Conservation (phyloP, 2,329 filamentous ascomycete genomes). For the Tolypocladium ophioglossoides region DNA sequence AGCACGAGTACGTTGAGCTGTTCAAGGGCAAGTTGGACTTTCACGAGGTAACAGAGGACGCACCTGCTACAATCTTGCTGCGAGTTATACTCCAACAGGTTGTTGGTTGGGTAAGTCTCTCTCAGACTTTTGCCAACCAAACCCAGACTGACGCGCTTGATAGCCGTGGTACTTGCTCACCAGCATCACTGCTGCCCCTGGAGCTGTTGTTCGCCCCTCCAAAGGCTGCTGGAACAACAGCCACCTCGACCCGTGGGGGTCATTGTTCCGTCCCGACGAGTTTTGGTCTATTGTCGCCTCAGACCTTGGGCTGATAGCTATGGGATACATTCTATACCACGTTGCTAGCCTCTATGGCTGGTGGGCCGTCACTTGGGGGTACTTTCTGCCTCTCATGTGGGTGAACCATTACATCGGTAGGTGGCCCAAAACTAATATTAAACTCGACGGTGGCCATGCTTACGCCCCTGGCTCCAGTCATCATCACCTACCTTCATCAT, state of each 20-base stretch:
- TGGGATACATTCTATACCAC: constrained; percentile 38
- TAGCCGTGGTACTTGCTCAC: constrained; percentile 46
- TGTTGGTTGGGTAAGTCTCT: constrained; percentile 40
- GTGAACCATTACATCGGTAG: constrained; percentile 59
- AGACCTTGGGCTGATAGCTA: constrained; percentile 47
- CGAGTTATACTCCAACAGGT: constrained; percentile 52
- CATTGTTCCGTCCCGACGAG: constrained; percentile 50
- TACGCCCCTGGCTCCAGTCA: constrained; percentile 31
- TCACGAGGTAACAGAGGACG: constrained; percentile 51
- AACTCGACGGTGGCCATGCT: too few relatives aligned
- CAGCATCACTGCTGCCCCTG: constrained; percentile 32
- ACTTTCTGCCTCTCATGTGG: constrained; percentile 57
- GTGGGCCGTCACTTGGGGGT: constrained; percentile 44
- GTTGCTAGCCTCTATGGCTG: constrained; percentile 36
- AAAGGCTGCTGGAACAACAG: constrained; percentile 24
- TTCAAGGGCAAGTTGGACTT: constrained; percentile 15
- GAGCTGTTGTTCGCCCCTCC: constrained; percentile 1
- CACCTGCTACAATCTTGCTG: constrained; percentile 44
- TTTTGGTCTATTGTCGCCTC: constrained; percentile 44
- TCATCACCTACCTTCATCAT: constrained; percentile 67
- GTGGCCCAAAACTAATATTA: constrained; percentile 6
- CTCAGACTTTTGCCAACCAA: too few relatives aligned
- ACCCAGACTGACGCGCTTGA: too few relatives aligned
- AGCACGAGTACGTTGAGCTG: background rate
- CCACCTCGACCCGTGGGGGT: constrained; percentile 52